These are phyloP conservation scores for Dissoconium aciculare DNA, from an alignment of 2,329 filamentous ascomycete genomes.

Conservation along the genomic window DNA sequence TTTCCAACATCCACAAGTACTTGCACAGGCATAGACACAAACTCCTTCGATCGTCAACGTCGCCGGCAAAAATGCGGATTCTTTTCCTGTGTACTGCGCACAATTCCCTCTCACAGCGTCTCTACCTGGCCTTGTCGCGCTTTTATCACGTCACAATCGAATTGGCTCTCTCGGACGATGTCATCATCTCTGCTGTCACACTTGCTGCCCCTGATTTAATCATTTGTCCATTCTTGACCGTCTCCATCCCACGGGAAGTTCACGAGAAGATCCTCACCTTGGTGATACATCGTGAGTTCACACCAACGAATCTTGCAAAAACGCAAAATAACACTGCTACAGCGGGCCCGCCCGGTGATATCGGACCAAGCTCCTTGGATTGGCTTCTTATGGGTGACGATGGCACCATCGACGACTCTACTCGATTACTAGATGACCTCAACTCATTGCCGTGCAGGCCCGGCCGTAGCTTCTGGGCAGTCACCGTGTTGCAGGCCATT, in stretches of 20 bases:
- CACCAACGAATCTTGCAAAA: background rate
- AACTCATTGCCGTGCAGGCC: conserved; percentile 12
- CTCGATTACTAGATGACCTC: conserved; percentile 19
- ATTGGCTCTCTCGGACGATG: conserved; percentile 22
- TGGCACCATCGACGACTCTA: conserved; percentile 22
- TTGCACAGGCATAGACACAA: no score
- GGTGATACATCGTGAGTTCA: conserved; percentile 27
- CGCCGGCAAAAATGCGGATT: conserved; percentile 27
- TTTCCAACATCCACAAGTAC: no score
- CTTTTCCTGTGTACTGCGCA: conserved; percentile 34
- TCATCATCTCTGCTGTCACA: conserved; percentile 27
- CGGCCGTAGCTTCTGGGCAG: conserved; percentile 30
- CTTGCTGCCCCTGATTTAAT: conserved; percentile 27
- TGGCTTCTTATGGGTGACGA: conserved; percentile 32
- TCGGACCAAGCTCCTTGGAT: conserved; percentile 29
- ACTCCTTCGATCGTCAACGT: no score
- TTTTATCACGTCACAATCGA: conserved; percentile 28
- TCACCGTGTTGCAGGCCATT: conserved; percentile 28
- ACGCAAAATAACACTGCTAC: no score
- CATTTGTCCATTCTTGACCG: conserved; percentile 31
- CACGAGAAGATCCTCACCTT: conserved; percentile 27
- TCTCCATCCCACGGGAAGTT: conserved; percentile 25
- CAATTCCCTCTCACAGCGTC: conserved; percentile 30
- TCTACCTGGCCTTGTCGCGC: conserved; percentile 25
- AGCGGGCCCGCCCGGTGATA: conserved; percentile 27